Evolutionary conservation across 306 rosid genomes (phyloP).

Genomic region (Vicia villosa): DNA sequence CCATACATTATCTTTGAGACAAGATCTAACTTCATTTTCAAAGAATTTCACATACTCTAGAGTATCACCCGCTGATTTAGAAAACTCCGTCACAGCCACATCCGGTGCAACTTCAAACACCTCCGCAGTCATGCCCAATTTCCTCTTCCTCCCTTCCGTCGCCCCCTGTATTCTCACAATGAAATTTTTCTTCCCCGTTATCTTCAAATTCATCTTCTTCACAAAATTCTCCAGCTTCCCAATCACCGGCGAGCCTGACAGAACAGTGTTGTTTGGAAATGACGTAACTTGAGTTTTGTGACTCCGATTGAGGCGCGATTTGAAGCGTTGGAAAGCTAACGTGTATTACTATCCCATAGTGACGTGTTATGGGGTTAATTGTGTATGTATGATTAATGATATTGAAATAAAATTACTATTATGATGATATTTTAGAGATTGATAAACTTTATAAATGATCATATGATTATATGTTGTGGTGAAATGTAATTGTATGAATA

Average conservation of each 20-base stretch:
- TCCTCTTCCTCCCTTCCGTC: conserved; percentile 74
- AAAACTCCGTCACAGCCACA: conserved; percentile 67
- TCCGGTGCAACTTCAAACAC: conserved; percentile 76
- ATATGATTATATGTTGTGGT: too few species aligned
- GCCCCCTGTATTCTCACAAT: conserved; percentile 59
- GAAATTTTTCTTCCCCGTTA: conserved; percentile 54
- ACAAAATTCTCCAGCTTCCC: conserved; percentile 57
- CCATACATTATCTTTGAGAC: conserved; percentile 82
- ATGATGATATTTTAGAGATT: too few species aligned
- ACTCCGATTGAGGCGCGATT: too few species aligned
- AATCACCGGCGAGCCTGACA: conserved; percentile 54
- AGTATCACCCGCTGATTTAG: conserved; percentile 62
- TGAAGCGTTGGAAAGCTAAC: too few species aligned
- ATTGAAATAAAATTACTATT: too few species aligned
- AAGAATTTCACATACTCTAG: conserved; percentile 66
- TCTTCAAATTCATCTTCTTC: conserved; percentile 47
- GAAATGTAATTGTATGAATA: too few species aligned
- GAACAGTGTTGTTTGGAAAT: too few species aligned
- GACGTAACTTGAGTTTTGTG: too few species aligned
- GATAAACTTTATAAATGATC: too few species aligned
- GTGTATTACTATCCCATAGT: too few species aligned
- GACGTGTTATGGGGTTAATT: too few species aligned
- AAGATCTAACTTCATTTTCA: conserved; percentile 71
- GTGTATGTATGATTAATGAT: too few species aligned
- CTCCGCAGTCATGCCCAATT: conserved; percentile 59